Conservation (phyloP, 2,329 filamentous ascomycete species). For the Graphium sp. region DNA sequence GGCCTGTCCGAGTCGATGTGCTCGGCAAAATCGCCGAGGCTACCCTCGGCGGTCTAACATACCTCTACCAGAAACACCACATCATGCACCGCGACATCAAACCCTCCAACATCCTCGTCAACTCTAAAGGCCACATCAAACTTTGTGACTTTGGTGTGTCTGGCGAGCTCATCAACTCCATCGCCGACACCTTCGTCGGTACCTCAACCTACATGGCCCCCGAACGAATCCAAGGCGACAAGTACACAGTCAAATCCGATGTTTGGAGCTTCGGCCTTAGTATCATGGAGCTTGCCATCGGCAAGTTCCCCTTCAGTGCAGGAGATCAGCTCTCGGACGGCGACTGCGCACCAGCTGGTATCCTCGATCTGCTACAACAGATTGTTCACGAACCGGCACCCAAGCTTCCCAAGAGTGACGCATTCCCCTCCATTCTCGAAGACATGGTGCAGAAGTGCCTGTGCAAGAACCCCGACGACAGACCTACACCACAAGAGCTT, state of each 20-base stretch:
- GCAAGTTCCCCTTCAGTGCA: conserved; percentile 83
- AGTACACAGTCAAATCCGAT: conserved; percentile 95
- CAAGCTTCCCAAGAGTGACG: conserved; percentile 87
- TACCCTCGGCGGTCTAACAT: conserved; percentile 80
- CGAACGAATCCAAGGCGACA: conserved; percentile 90
- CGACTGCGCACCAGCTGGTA: conserved; percentile 78
- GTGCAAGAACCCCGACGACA: conserved; percentile 71
- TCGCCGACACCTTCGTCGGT: conserved; percentile 94
- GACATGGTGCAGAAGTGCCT: conserved; percentile 96
- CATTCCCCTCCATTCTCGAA: conserved; percentile 86
- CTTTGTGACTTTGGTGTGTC: conserved; percentile 98
- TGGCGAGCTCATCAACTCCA: conserved; percentile 91
- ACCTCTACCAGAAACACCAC: conserved; percentile 86
- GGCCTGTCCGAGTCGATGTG: conserved; percentile 87
- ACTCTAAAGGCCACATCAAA: conserved; percentile 88
- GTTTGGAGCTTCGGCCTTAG: conserved; percentile 96
- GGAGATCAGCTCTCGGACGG: conserved; percentile 55
- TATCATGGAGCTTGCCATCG: conserved; percentile 94
- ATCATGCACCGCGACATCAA: conserved; percentile 99
- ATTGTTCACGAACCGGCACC: conserved; percentile 95
- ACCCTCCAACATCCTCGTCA: conserved; percentile 91
- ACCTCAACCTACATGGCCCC: conserved; percentile 99
- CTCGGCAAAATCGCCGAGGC: conserved; percentile 96
- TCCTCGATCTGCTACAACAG: conserved; percentile 87
- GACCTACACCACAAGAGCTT: conserved; percentile 84